A percentile compares a stretch with the other conserved stretches of the same genome.
Evolutionary conservation across 2,329 filamentous ascomycete species (phyloP).

Genomic region (Aspergillus texensis): DNA sequence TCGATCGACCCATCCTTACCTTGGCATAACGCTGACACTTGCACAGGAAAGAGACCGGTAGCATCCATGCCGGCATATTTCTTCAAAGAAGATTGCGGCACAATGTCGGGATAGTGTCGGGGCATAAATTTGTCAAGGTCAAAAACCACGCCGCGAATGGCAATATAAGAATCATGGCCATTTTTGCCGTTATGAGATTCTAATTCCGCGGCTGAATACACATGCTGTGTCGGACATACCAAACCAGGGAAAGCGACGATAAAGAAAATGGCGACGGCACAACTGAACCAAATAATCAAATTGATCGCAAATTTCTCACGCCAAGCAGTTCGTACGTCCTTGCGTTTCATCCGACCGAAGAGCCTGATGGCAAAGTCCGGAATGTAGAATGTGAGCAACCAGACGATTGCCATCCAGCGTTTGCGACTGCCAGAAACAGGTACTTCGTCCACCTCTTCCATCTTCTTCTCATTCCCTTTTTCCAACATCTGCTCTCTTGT

Average conservation of each 20-base stretch:
- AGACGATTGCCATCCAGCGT: constrained; percentile 86
- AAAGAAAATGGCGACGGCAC: constrained; percentile 78
- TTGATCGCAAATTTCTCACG: constrained; percentile 98
- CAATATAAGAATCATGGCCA: constrained; percentile 66
- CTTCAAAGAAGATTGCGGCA: constrained; percentile 63
- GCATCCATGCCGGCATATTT: constrained; percentile 87
- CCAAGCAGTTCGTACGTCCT: constrained; percentile 92
- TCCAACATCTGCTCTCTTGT: constrained; percentile 93
- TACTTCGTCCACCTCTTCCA: constrained; percentile 87
- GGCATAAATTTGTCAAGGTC: constrained; percentile 75
- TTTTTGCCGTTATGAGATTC: constrained; percentile 72
- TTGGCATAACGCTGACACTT: constrained; percentile 88
- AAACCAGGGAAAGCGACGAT: constrained; percentile 83
- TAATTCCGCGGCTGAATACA: constrained; percentile 79
- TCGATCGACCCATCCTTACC: constrained; percentile 69
- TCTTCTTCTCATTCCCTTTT: constrained; percentile 85
- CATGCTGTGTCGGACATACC: constrained; percentile 88
- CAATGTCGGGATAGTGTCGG: constrained; percentile 74
- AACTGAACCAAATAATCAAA: constrained; percentile 90
- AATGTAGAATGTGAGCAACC: constrained; percentile 79
- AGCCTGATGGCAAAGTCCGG: constrained; percentile 80
- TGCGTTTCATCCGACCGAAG: constrained; percentile 83
- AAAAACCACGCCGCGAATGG: constrained; percentile 88
- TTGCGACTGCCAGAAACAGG: constrained; percentile 78
- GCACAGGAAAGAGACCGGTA: constrained; percentile 87